Conservation (phyloP, 768 basidiomycete species). For the Naematelia encephala region DNA sequence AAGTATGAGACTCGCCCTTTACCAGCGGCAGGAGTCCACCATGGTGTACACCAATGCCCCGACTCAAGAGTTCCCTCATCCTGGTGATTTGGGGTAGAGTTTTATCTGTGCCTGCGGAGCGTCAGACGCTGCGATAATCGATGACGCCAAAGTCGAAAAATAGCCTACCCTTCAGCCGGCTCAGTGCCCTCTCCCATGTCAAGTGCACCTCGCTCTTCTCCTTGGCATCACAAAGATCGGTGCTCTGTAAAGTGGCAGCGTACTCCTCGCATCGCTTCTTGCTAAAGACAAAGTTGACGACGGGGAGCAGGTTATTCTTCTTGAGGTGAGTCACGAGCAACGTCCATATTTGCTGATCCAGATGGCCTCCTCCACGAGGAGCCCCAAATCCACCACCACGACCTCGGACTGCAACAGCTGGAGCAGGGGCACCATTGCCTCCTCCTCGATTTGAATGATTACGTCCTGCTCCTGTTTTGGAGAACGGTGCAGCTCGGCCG, state of each 20-base stretch:
- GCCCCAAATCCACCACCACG: slow-evolving; percentile 48
- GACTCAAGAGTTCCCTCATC: slow-evolving; percentile 81
- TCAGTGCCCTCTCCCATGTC: slow-evolving; percentile 84
- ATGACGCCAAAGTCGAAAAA: background rate
- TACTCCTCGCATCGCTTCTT: slow-evolving; percentile 98
- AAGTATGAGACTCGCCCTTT: slow-evolving; percentile 63
- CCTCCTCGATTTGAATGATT: slow-evolving; percentile 55
- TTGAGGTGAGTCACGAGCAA: slow-evolving; percentile 79
- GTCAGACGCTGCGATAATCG: background rate
- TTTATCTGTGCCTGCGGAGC: slow-evolving; percentile 71
- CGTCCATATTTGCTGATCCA: slow-evolving; percentile 89
- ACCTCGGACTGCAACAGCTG: slow-evolving; percentile 28
- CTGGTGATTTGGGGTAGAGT: slow-evolving; percentile 86
- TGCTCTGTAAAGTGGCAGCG: slow-evolving; percentile 79
- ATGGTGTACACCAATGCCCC: slow-evolving; percentile 97
- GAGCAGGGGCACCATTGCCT: slow-evolving; percentile 50
- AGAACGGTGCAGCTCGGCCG: slow-evolving; percentile 42
- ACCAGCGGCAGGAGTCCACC: slow-evolving; percentile 93
- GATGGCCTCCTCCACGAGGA: slow-evolving; percentile 48
- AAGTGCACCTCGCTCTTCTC: slow-evolving; percentile 98
- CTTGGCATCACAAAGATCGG: slow-evolving; percentile 77
- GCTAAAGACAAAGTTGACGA: slow-evolving; percentile 94
- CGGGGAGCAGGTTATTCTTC: slow-evolving; percentile 82
- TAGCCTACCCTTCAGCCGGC: slow-evolving; percentile 74
- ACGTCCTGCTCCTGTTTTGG: slow-evolving; percentile 35